Conservation (phyloP, 495 filamentous ascomycete species). For the Chlorociboria aeruginascens region DNA sequence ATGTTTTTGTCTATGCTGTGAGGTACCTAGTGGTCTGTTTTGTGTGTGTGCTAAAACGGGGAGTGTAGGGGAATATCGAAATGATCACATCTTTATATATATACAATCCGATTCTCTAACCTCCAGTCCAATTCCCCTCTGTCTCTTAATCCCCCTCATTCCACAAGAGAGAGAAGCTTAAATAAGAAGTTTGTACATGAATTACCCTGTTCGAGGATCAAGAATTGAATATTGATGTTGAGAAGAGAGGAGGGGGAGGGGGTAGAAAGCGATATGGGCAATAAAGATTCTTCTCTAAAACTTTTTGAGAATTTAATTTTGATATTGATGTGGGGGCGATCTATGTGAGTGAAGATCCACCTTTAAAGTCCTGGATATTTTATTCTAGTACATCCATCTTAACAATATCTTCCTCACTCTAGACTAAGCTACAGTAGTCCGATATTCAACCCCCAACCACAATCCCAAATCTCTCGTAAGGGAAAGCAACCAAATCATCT, state of each 20-base stretch:
- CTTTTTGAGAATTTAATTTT: too few species aligned
- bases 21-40: slow-evolving; percentile 6
- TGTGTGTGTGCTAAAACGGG: neutral
- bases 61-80: too few species aligned
- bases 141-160: neutral
- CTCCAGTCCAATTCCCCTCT: neutral
- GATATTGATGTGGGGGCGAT: neutral
- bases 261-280: too few species aligned
- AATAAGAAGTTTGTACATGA: too few species aligned
- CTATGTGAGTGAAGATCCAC: neutral
- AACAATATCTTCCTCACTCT: neutral
- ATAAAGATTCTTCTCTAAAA: too few species aligned
- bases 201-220: too few species aligned
- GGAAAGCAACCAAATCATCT: slow-evolving; percentile 53
- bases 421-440: neutral
- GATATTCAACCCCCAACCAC: slow-evolving; percentile 2
- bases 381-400: neutral
- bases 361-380: too few species aligned
- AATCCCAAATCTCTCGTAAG: slow-evolving; percentile 63
- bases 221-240: too few species aligned
- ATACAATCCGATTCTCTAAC: neutral
- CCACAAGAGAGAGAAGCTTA: too few species aligned
- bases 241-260: too few species aligned
- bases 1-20: neutral
- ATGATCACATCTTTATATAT: neutral